These are phyloP conservation scores for Plectosphaerella plurivora DNA, from an alignment of 2,329 filamentous ascomycete species.

Conservation along the genomic window DNA sequence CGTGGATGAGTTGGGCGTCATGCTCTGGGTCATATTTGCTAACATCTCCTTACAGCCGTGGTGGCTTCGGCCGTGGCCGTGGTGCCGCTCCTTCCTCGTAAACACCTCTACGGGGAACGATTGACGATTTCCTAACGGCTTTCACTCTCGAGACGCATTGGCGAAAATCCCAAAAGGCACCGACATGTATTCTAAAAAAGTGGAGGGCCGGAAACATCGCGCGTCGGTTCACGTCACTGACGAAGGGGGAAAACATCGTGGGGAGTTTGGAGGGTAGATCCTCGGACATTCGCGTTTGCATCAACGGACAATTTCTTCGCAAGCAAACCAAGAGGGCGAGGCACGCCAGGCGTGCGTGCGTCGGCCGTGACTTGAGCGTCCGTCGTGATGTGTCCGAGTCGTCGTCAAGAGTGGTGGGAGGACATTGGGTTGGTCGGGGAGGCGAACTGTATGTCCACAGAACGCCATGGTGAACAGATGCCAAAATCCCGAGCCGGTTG, in stretches of 20 bases:
- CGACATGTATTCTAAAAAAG: conserved; percentile 45
- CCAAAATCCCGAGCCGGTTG: too few relatives aligned
- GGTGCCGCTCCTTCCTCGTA: conserved; percentile 68
- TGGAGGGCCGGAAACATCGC: conserved; percentile 34
- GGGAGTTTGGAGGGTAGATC: conserved; percentile 44
- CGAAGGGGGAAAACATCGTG: conserved; percentile 33
- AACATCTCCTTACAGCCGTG: conserved; percentile 56
- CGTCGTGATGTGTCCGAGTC: neutral
- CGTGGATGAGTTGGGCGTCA: too few relatives aligned
- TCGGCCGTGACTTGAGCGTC: neutral
- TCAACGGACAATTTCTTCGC: conserved; percentile 22
- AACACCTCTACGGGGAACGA: conserved; percentile 28
- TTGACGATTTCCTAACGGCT: conserved; percentile 27
- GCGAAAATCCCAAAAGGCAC: conserved; percentile 26
- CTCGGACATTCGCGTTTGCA: conserved; percentile 42
- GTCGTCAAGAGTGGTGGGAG: neutral
- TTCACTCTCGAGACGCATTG: conserved; percentile 40
- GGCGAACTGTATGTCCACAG: too few relatives aligned
- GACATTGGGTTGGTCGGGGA: neutral
- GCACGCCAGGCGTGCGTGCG: neutral
- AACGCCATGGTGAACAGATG: too few relatives aligned
- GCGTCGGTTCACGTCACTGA: conserved; percentile 34
- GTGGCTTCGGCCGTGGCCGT: conserved; percentile 85
- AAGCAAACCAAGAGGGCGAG: neutral
- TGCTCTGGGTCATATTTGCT: conserved; percentile 19